These are phyloP conservation scores for Phallus indusiatus DNA, from an alignment of 768 basidiomycete species.

Conservation along the genomic window DNA sequence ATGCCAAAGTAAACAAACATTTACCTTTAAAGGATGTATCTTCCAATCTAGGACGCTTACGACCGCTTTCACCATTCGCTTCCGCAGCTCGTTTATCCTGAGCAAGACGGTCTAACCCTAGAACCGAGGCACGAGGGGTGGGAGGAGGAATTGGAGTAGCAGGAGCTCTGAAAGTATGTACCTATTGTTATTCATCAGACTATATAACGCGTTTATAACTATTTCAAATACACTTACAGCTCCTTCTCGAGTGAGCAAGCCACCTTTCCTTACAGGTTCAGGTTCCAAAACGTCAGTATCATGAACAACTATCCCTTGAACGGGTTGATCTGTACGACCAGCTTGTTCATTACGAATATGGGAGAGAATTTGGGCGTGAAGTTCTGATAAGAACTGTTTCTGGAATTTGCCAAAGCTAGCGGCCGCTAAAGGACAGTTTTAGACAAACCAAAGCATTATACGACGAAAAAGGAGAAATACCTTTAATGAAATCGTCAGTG, in stretches of 20 bases:
- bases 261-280: conserved; percentile 67
- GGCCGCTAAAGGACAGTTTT: conserved; percentile 39
- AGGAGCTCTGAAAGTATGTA: conserved; percentile 74
- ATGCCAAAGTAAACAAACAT: conserved; percentile 11
- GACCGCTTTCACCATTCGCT: conserved; percentile 40
- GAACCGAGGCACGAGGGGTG: conserved; percentile 67
- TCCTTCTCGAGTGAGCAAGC: conserved; percentile 57
- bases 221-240: conserved; percentile 31
- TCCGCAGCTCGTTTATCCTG: conserved; percentile 70
- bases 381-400: conserved; percentile 63
- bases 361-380: conserved; percentile 71
- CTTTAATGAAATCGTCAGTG: conserved; percentile 55
- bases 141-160: conserved; percentile 64
- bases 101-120: conserved; percentile 84
- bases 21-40: conserved; percentile 84
- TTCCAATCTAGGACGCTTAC: conserved; percentile 57
- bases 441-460: background rate
- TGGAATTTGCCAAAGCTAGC: conserved; percentile 81
- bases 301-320: conserved; percentile 69
- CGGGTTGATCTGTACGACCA: conserved; percentile 42
- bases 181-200: conserved; percentile 28
- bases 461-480: conserved; percentile 25
- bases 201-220: conserved; percentile 1
- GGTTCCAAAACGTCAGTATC: conserved; percentile 80
- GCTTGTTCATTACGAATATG: conserved; percentile 58